Evolutionary conservation across 768 basidiomycete species (phyloP).

Genomic region (Amanita brunnescens): DNA sequence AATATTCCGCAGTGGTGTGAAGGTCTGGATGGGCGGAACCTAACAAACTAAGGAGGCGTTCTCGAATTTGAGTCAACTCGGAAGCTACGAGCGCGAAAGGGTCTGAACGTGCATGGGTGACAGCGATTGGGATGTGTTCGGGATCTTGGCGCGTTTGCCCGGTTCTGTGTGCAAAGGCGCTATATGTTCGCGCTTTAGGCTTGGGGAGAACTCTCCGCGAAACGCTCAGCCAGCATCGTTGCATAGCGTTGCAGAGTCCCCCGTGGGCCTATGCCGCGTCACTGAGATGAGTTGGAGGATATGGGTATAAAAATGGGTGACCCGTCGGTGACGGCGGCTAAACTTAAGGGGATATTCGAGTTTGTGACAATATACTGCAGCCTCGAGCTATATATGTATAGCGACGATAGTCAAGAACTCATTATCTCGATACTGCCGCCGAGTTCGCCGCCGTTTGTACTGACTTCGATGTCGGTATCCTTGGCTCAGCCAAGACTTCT

Average conservation of each 20-base stretch:
- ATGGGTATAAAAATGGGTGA: no score
- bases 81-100: constrained; percentile 63
- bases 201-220: background rate
- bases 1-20: constrained; percentile 83
- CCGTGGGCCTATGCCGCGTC: no score
- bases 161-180: constrained; percentile 33
- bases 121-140: constrained; percentile 21
- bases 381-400: background rate
- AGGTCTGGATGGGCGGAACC: constrained; percentile 87
- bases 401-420: background rate
- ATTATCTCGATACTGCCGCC: background rate
- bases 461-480: constrained; percentile 16
- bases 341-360: background rate
- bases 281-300: background rate
- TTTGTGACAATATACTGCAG: no score
- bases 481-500: constrained; percentile 24
- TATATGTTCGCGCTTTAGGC: constrained; percentile 21
- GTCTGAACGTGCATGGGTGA: constrained; percentile 32
- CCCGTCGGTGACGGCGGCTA: background rate
- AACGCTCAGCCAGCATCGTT: background rate
- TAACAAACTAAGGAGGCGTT: constrained; percentile 66
- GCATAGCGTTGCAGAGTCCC: constrained; percentile 1
- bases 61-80: constrained; percentile 65
- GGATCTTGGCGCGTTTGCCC: constrained; percentile 20
- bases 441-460: constrained; percentile 7